A percentile compares a stretch with the other conserved stretches of the same genome.
Conservation (phyloP, 129 eudicot species). For the Lactuca saligna region DNA sequence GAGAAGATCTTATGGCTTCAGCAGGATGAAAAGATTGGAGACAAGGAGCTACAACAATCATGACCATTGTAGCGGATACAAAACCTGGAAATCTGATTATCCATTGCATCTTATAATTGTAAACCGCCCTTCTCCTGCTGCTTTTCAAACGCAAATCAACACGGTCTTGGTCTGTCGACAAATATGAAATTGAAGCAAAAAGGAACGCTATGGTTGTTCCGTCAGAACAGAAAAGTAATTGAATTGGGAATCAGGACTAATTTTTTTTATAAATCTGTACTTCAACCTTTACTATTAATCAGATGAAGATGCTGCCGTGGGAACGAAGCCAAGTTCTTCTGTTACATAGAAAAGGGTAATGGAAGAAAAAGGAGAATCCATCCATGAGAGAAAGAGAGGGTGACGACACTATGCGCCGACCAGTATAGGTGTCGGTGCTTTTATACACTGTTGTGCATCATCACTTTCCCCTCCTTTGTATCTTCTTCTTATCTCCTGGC, state of each 20-base stretch:
- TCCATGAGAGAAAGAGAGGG: background rate
- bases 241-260: background rate
- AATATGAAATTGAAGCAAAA: slow-evolving; percentile 5
- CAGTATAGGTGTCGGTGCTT: slow-evolving; percentile 13
- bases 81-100: slow-evolving; percentile 67
- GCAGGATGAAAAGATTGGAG: slow-evolving; percentile 90
- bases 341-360: slow-evolving; percentile 7
- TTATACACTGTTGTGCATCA: background rate
- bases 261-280: background rate
- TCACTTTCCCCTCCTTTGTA: background rate
- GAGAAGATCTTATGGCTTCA: slow-evolving; percentile 79
- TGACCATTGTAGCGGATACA: slow-evolving; percentile 63
- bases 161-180: slow-evolving; percentile 5
- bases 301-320: slow-evolving; percentile 36
- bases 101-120: slow-evolving; percentile 91
- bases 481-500: background rate
- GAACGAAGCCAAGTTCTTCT: slow-evolving; percentile 29
- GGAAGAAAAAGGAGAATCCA: background rate
- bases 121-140: slow-evolving; percentile 13
- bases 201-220: slow-evolving; percentile 45
- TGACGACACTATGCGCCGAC: slow-evolving; percentile 23
- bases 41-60: slow-evolving; percentile 76
- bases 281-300: slow-evolving; percentile 7
- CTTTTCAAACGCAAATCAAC: slow-evolving; percentile 26
- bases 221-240: slow-evolving; percentile 38